Evolutionary conservation across 1,284 basidiomycete genomes (phyloP).

Genomic region (Cryptococcus sp.): DNA sequence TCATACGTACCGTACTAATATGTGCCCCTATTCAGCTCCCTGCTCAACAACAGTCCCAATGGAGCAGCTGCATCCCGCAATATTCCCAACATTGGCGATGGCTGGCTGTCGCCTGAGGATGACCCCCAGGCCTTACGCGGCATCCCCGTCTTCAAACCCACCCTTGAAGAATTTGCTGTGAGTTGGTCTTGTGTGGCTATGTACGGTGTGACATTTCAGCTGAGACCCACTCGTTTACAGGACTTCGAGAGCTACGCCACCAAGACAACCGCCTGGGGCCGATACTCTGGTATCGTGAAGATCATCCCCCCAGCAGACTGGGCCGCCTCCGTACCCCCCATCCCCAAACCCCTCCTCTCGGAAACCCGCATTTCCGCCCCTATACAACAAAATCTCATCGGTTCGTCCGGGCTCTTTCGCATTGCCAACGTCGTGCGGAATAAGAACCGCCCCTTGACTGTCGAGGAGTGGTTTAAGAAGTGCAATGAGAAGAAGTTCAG

Average conservation of each 20-base stretch:
- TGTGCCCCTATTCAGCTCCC: slow-evolving; percentile 15
- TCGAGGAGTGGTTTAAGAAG: slow-evolving; percentile 83
- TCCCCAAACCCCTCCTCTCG: slow-evolving; percentile 62
- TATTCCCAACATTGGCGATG: slow-evolving; percentile 10
- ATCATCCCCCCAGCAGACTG: slow-evolving; percentile 90
- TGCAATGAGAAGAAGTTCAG: slow-evolving; percentile 52
- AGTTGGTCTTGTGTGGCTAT: slow-evolving; percentile 5
- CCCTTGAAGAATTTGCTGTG: slow-evolving; percentile 71
- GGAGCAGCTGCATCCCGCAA: slow-evolving; percentile 7
- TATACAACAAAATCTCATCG: slow-evolving; percentile 88
- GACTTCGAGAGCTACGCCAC: slow-evolving; percentile 88
- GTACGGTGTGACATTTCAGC: not conserved
- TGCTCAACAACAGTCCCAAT: slow-evolving; percentile 26
- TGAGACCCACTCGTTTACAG: slow-evolving; percentile 22
- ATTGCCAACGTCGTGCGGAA: slow-evolving; percentile 88
- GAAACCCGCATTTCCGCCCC: slow-evolving; percentile 72
- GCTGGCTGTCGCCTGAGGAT: slow-evolving; percentile 62
- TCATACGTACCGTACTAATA: not conserved
- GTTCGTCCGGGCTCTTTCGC: slow-evolving; percentile 78
- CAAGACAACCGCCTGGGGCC: slow-evolving; percentile 80
- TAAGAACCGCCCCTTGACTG: slow-evolving; percentile 61
- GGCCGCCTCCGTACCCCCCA: slow-evolving; percentile 67
- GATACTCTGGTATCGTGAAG: slow-evolving; percentile 84
- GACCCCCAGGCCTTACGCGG: slow-evolving; percentile 80
- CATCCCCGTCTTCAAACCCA: slow-evolving; percentile 89